These are phyloP conservation scores for Acanthamoeba pearcei DNA, from an alignment of 208 protist genomes.

Conservation along the genomic window DNA sequence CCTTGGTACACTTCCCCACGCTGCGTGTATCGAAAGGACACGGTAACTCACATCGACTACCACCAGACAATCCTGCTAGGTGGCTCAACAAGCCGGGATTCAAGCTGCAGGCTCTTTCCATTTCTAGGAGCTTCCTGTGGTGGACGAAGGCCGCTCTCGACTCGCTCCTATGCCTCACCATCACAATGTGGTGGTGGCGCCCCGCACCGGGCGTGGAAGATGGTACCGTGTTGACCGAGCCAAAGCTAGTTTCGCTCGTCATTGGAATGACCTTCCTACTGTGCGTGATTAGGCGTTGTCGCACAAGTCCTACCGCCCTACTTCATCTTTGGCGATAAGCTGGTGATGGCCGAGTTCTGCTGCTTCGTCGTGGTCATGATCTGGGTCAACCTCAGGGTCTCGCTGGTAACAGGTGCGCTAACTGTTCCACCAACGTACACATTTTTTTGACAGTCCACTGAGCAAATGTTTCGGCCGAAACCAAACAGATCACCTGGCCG, in stretches of 20 bases:
- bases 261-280: neutral
- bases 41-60: neutral
- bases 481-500: conserved; percentile 24
- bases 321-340: conserved; percentile 67
- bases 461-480: neutral
- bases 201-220: neutral
- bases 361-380: conserved; percentile 75
- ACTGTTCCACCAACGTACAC: neutral
- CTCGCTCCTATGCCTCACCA: conserved; percentile 52
- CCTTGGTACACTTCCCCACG: neutral
- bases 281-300: neutral
- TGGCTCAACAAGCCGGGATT: conserved; percentile 69
- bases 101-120: conserved; percentile 57
- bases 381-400: conserved; percentile 73
- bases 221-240: neutral
- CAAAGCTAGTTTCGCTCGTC: neutral
- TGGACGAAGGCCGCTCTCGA: conserved; percentile 50
- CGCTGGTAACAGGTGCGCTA: conserved; percentile 12
- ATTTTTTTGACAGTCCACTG: neutral
- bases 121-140: conserved; percentile 39
- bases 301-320: neutral
- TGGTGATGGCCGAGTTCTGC: conserved; percentile 69
- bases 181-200: conserved; percentile 72
- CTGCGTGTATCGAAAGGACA: neutral
- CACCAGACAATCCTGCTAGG: conserved; percentile 35